Evolutionary conservation across 1,284 basidiomycete genomes (phyloP).

Genomic region (Tylopilus sp.): DNA sequence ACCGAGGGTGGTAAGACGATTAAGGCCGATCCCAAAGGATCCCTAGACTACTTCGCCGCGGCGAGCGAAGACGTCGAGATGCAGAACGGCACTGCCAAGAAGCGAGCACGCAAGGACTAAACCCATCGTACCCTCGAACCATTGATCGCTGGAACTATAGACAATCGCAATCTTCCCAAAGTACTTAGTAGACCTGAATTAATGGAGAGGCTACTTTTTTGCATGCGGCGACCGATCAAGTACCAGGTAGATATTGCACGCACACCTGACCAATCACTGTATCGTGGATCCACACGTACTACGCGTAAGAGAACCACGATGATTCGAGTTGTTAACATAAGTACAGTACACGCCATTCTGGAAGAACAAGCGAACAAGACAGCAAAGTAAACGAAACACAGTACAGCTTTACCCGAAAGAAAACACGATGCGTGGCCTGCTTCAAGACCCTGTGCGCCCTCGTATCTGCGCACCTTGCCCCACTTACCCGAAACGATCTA

Average conservation of each 20-base stretch:
- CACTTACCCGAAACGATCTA: conserved; percentile 4
- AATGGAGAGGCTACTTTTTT: no score
- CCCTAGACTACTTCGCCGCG: conserved; percentile 69
- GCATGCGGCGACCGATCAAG: no score
- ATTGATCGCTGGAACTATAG: neutral
- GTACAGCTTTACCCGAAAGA: conserved; percentile 1
- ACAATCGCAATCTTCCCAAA: neutral
- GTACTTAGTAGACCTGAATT: no score
- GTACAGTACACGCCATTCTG: conserved; percentile 5
- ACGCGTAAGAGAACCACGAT: neutral
- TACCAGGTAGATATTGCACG: no score
- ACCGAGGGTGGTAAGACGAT: conserved; percentile 69
- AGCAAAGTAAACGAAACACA: neutral
- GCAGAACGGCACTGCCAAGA: conserved; percentile 32
- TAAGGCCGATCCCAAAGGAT: conserved; percentile 68
- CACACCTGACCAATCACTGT: no score
- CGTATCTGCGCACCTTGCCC: neutral
- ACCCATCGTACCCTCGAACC: neutral
- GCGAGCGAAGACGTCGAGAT: conserved; percentile 28
- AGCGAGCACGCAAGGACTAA: conserved; percentile 27
- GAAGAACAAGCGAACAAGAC: neutral
- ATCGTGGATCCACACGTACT: neutral
- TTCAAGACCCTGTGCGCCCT: neutral
- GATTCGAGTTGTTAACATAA: neutral
- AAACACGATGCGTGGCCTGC: neutral